Percentiles rank a stretch among this genome's conserved stretches.
Evolutionary conservation across 2,329 filamentous ascomycete genomes (phyloP).

Genomic region (Balansia obtecta): DNA sequence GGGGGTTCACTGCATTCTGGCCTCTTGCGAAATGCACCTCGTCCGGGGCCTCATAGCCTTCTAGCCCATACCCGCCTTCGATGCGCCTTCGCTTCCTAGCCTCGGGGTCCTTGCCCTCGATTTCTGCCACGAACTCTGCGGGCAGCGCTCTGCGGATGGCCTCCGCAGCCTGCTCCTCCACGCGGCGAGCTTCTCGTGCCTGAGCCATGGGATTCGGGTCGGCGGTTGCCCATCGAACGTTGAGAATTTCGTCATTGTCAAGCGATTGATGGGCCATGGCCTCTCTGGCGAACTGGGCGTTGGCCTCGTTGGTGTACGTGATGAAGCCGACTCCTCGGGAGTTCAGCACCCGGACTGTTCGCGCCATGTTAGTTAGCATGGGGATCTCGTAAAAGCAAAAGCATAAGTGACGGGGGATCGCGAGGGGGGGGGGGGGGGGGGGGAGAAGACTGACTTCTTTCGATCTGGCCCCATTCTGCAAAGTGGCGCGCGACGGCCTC

Average conservation of each 20-base stretch:
- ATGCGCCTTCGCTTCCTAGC: constrained; percentile 80
- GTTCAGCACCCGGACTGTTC: constrained; percentile 63
- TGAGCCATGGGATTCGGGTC: constrained; percentile 94
- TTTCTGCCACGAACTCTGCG: constrained; percentile 80
- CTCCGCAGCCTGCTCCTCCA: constrained; percentile 94
- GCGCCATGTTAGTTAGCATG: neutral
- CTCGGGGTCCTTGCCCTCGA: constrained; percentile 82
- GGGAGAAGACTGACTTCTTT: constrained; percentile 42
- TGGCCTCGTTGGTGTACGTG: constrained; percentile 84
- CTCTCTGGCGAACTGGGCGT: constrained; percentile 83
- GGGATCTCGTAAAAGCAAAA: neutral
- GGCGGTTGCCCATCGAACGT: constrained; percentile 92
- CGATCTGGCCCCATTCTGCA: constrained; percentile 89
- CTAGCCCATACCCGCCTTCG: constrained; percentile 76
- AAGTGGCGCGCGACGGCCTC: constrained; percentile 92
- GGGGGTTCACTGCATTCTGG: constrained; percentile 50
- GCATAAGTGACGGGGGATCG: neutral
- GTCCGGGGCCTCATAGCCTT: constrained; percentile 89
- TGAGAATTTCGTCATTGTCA: constrained; percentile 84
- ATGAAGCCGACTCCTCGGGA: constrained; percentile 86
- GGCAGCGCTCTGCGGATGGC: constrained; percentile 81
- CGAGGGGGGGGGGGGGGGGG: neutral
- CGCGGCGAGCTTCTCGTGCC: constrained; percentile 73
- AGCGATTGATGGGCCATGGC: constrained; percentile 91
- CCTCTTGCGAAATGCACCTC: constrained; percentile 85